These are phyloP conservation scores for Lophium mytilinum DNA, from an alignment of 495 filamentous ascomycete genomes.

Conservation along the genomic window DNA sequence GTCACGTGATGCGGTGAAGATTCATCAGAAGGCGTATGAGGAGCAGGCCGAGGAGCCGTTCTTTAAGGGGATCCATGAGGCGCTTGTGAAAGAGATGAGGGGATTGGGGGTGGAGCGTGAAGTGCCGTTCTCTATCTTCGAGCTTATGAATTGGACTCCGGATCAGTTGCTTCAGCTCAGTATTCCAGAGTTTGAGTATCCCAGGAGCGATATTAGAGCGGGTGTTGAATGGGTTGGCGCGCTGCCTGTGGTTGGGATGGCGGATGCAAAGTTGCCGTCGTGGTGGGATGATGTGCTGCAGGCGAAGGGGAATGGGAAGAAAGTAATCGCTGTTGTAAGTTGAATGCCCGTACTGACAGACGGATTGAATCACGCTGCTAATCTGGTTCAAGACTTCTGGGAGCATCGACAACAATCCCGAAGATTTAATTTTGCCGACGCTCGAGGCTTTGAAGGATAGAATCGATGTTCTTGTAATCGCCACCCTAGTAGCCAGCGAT, in stretches of 20 bases:
- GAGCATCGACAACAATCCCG: not conserved
- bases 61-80: not conserved
- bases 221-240: constrained; percentile 7
- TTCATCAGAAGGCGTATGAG: constrained; percentile 2
- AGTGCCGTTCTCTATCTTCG: not conserved
- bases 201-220: not conserved
- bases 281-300: constrained; percentile 17
- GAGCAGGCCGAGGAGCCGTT: not conserved
- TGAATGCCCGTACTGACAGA: no score
- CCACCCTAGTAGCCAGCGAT: constrained; percentile 3
- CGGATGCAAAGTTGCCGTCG: not conserved
- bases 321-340: constrained; percentile 4
- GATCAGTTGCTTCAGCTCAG: constrained; percentile 6
- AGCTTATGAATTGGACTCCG: not conserved
- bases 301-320: constrained; percentile 15
- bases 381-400: constrained; percentile 1
- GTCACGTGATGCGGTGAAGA: constrained; percentile 2
- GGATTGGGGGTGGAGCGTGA: not conserved
- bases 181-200: constrained; percentile 14
- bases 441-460: constrained; percentile 7
- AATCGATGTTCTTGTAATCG: constrained; percentile 8
- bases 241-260: constrained; percentile 1
- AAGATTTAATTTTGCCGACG: constrained; percentile 5
- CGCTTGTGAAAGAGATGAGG: not conserved
- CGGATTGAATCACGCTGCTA: no score